Evolutionary conservation across 116 monocot genomes (phyloP), one percentile per base, ranked within the genome.

Genomic region (Posidonia oceanica): DNA sequence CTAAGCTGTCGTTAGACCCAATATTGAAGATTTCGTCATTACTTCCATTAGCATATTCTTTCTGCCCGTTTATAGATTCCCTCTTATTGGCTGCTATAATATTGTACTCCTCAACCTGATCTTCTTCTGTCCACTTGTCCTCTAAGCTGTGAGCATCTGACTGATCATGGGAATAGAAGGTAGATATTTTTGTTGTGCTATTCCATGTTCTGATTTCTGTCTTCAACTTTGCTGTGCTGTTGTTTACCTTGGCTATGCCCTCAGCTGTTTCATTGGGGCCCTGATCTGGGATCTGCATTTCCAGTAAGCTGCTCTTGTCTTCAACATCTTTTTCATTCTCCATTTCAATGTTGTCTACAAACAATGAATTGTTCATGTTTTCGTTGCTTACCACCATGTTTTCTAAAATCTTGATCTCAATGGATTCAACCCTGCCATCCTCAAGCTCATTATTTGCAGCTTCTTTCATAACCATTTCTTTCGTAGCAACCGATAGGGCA

Each of bases 401-500:
- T 65, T 8, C 40, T 39, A 17, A 17, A 40, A 36, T n/a, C 15
- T 65, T 38, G 16, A n/a, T 14, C n/a, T 17, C 14, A 65, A 65
- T 17, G 65, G 17, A 39, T 39, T 65, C 65, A 65, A n/a, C 4
- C 17, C 3, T 64, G 38, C 40, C n/a, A 7, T 64, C 41, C 17
- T 64, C 65, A 3, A n/a, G 58, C n/a, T 16, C 58, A 18, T 58
- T n/a, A 21, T 58, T 21, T 20, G 4, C 17, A n/a, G 58, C 18
- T 65, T 65, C 65, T 61, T 61, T 61, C 61, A 61, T 36, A 65
- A n/a, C 11, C 42, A 40, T 18, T 65, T 65, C 39, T 39, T 40
- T 65, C 15, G 18, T 41, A 65, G 15, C 17, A 65, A 36, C 14
- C 17, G 65, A 40, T 12, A 40, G 20, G 17, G 42, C 39, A 42